Evolutionary conservation across 176 grass and related monocot genomes (phyloP), one percentile per base, ranked within the genome.

Genomic region (Zoysia japonica): DNA sequence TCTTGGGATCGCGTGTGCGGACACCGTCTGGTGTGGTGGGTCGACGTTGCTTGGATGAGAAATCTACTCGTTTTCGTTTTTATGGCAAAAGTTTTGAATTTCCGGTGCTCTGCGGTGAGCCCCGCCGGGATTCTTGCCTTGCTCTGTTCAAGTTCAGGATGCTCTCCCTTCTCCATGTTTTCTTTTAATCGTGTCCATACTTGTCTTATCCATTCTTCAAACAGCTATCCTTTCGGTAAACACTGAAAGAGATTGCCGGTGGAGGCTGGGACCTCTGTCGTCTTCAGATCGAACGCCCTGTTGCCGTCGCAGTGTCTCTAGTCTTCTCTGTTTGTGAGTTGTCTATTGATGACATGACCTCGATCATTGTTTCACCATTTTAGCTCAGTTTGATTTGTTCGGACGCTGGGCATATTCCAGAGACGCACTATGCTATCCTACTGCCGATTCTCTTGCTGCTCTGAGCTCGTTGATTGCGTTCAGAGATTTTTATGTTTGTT

Each of bases 111-210:
- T 50, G 5, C 36, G 77, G 57, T n/a, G n/a, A 81, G 81, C 70
- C 50, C 59, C 72, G 19, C 43, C 77, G 14, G 13, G 50, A 67
- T 85, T 89, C 82, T 80, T 81, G 40, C 67, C 82, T 89, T 89
- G 72, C 17, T 48, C 11, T 28, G 52, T 47, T 77, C 49, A 47
- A n/a, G 59, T 71, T 50, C 49, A 42, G 28, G 63, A n/a, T 76
- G 11, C 48, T 67, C 0, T 65, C 12, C 2, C 2, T 35, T 61
- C 0, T 71, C 12, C 1, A 4, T 70, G 64, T 28, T 28, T 28
- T 28, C 28, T 28, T 28, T 28, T 28, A 28, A 28, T 28, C 28
- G 28, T 28, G 28, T 28, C 28, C 28, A 28, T 28, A 28, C 47
- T 76, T 5, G 19, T 52, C 47, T 38, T 59, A 66, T 71, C 60